Conservation (phyloP, 2,329 filamentous ascomycete genomes). For the Exophiala phaeomuriformis region DNA sequence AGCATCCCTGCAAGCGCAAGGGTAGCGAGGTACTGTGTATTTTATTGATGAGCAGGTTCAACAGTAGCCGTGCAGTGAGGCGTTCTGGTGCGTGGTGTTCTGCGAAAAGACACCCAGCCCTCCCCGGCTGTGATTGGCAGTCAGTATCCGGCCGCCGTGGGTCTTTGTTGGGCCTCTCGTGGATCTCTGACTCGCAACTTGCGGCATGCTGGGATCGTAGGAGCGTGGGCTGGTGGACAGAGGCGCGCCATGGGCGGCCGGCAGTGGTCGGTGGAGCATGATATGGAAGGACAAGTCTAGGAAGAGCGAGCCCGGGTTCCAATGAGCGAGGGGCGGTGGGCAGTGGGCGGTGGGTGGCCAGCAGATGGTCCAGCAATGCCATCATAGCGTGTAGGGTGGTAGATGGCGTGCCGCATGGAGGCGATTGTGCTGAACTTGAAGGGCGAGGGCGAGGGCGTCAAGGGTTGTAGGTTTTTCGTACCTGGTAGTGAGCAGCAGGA, state of each 20-base stretch:
- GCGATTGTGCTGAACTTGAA: not conserved
- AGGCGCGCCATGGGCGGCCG: slow-evolving; percentile 2
- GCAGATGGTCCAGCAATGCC: not conserved
- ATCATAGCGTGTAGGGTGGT: not conserved
- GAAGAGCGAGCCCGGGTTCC: slow-evolving; percentile 3
- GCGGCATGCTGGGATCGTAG: slow-evolving; percentile 20
- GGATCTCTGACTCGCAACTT: slow-evolving; percentile 20
- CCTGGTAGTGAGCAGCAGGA: too few species aligned
- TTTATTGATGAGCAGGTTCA: slow-evolving; percentile 1
- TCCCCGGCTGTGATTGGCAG: slow-evolving; percentile 18
- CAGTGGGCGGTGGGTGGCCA: slow-evolving; percentile 3
- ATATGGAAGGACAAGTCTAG: not conserved
- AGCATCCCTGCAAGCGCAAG: slow-evolving; percentile 7
- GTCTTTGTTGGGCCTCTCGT: slow-evolving; percentile 19
- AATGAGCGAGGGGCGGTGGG: slow-evolving; percentile 7
- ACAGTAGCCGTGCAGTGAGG: slow-evolving; percentile 10
- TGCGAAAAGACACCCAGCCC: slow-evolving; percentile 6
- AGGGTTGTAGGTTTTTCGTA: not conserved
- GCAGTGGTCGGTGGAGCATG: slow-evolving; percentile 1
- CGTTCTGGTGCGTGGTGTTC: not conserved
- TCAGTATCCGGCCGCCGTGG: slow-evolving; percentile 20
- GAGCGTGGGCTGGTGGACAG: slow-evolving; percentile 8
- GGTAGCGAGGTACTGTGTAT: not conserved
- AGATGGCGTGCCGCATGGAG: slow-evolving; percentile 4
- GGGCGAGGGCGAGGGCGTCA: slow-evolving; percentile 1